Evolutionary conservation across 2,329 filamentous ascomycete species (phyloP), one percentile per base, ranked within the genome.

Genomic region (Thelonectria rubi): DNA sequence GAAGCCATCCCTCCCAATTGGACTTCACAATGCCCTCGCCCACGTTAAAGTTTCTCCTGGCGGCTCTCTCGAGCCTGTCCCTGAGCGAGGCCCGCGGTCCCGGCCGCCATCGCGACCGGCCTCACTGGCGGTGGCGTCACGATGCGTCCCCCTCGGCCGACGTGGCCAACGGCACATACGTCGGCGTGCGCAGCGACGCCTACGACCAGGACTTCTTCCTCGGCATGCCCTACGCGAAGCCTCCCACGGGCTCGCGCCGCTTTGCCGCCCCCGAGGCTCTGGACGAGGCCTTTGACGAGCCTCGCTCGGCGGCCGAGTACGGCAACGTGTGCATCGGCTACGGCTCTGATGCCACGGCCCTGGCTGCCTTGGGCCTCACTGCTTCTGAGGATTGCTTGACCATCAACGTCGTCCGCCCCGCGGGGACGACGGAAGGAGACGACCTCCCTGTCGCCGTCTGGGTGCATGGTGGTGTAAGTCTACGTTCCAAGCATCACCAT

Each of bases 371-470:
- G 2, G 68, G 69, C 0, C 67, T 54, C 32, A 65, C 68, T 6
- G 64, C 71, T 2, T 67, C 60, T 1, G 70, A 72, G 56, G 69
- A 72, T 21, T 72, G 70, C 50, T 43, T 72, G 60, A 72, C 67
- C 7, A 62, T 72, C 17, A 72, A 72, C 20, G 62, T 72, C 21
- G 67, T 72, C 6, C 68, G 69, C 12, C 70, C 70, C 6, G 50
- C 65, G 5, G 68, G 69, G 3, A 49, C 59, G 8, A 17, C 79
- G 47, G 62, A 73, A 50, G 69, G 71, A 18, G 76, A 75, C 26
- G 79, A 77, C 15, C 77, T 90, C 2, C 87, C 87, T 0, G 83
- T 88, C 7, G 80, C 78, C 14, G 79, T 88, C 0, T 89, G 86
- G 85, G 86, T 89, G 26, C 83, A 88, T 66, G 81, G 81, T 43